Base-by-base conservation (phyloP, 129 eudicot genomes). In the Centella asiatica region DNA sequence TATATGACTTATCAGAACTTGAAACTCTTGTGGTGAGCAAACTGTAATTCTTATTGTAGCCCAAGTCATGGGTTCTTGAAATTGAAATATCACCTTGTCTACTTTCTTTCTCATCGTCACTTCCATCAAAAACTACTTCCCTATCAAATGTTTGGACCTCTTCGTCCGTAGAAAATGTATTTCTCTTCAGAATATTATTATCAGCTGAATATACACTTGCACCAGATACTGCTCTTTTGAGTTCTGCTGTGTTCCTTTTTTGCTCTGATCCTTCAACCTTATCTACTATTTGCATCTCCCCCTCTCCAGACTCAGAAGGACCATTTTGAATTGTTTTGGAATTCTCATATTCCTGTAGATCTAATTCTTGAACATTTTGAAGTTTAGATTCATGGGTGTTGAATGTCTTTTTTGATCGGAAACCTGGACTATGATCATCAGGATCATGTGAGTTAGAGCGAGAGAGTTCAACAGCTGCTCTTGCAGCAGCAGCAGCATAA, bases 401-500 rank as follows among this genome's bases (percentile, higher is more conserved):
- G 4, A 33, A 59, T 57, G 40, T 69, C 46, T 70, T 69, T 55
- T 68, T 32, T 0, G 66, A 78, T 49, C 52, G 65, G 20, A 52
- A 59, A 29, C 40, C 59, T 13, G 83, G 73, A 28, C 64, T 72
- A 6, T 66, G 81, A 44, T 74, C 70, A 74, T 87, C 77, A 5
- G 87, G 81, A 70, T 69, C 73, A 19, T 39, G 64, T 19, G 90
- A 76, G 12, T 66, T 80, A 11, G 74, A 63, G 39, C 87, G 78
- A 9, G 90, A 78, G 19, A 90, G 85, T 60, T 77, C 80, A 47
- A 86, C 95, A 6, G 87, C 95, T n/a, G 89, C 95, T 56, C 78
- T 77, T 64, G 97, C 85, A 15, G 97, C 97, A 1, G 72, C 81
- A 18, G 95, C 98, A 26, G 98, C 96, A 74, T 82, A 75, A 57